A percentile compares a stretch with the other conserved stretches of the same genome.
Conservation (phyloP, 345 rosid genomes). For the Streptanthus diversifolius region DNA sequence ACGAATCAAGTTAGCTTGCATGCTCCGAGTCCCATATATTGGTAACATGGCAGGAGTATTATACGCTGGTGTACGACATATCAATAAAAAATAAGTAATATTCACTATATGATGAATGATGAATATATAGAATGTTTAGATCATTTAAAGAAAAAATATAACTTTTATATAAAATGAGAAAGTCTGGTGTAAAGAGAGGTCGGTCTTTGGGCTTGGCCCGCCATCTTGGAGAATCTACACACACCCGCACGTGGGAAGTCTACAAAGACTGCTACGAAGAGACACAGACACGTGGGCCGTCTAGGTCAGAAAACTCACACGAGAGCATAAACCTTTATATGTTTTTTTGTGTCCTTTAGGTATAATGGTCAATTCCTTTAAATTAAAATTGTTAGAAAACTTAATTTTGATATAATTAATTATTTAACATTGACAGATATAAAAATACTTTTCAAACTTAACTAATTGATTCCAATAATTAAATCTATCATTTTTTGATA, state of each 20-base stretch:
- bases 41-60: neutral
- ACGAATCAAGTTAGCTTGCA: neutral
- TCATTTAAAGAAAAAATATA: too few species aligned
- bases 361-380: neutral
- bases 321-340: slow-evolving; percentile 4
- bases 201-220: slow-evolving; percentile 18
- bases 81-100: neutral
- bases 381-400: neutral
- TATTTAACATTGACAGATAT: neutral
- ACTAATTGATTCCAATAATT: neutral
- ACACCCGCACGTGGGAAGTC: slow-evolving; percentile 29
- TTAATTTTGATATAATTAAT: neutral
- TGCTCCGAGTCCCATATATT: neutral
- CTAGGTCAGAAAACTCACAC: slow-evolving; percentile 15
- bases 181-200: slow-evolving; percentile 1
- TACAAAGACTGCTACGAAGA: slow-evolving; percentile 29
- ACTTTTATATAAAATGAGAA: too few species aligned
- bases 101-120: too few species aligned
- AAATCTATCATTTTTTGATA: neutral
- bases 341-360: neutral
- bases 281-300: slow-evolving; percentile 23
- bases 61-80: neutral
- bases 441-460: neutral
- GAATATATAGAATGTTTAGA: too few species aligned
- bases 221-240: slow-evolving; percentile 16